Evolutionary conservation across 805 yeast species (phyloP).

Genomic region (Saccharomycopsis javanensis): DNA sequence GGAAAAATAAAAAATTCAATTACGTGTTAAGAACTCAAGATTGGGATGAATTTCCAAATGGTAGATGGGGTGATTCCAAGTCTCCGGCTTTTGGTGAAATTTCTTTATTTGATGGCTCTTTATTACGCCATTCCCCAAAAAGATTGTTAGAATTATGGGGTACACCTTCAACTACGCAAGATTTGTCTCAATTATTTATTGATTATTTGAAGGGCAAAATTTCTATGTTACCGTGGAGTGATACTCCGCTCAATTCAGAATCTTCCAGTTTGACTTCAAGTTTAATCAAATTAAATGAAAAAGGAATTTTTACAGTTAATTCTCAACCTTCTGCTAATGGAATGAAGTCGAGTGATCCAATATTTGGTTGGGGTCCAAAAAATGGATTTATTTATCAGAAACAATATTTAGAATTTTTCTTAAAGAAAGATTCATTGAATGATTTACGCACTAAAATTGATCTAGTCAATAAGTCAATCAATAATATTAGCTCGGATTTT

Average conservation of each 20-base stretch:
- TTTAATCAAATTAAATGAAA: conserved; percentile 52
- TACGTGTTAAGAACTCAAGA: conserved; percentile 82
- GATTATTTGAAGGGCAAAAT: conserved; percentile 64
- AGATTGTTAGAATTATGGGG: conserved; percentile 88
- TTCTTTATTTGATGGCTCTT: conserved; percentile 68
- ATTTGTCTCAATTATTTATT: conserved; percentile 54
- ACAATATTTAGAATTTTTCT: conserved; percentile 79
- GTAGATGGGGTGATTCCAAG: conserved; percentile 96
- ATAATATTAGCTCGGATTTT: conserved; percentile 11
- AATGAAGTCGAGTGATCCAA: conserved; percentile 53
- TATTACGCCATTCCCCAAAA: conserved; percentile 74
- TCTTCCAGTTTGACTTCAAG: conserved; percentile 50
- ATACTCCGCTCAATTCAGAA: conserved; percentile 77
- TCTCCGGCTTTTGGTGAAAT: conserved; percentile 95
- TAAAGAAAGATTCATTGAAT: conserved; percentile 43
- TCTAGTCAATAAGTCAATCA: conserved; percentile 2
- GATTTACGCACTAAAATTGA: conserved; percentile 25
- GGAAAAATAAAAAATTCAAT: conserved; percentile 89
- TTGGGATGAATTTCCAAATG: conserved; percentile 98
- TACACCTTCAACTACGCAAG: conserved; percentile 49
- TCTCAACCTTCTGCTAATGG: conserved; percentile 94
- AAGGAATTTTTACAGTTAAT: conserved; percentile 73
- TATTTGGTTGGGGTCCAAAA: conserved; percentile 92
- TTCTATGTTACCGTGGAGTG: conserved; percentile 86
- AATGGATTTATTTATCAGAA: conserved; percentile 92